These are phyloP conservation scores for Houttuynia cordata DNA, from an alignment of 164 flowering plant genomes.

Conservation along the genomic window DNA sequence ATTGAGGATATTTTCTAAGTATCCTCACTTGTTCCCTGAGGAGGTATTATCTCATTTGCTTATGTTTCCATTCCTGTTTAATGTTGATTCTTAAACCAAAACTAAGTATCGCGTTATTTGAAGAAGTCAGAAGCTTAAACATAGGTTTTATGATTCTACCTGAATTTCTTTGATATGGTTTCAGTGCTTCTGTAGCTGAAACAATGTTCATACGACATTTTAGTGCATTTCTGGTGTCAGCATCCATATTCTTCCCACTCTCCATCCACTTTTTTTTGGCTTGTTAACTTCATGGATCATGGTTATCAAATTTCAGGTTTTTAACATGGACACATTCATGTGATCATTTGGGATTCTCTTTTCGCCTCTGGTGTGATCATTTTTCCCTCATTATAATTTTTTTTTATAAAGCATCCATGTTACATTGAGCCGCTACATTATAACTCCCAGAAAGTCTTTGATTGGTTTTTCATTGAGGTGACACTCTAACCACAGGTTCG, in stretches of 20 bases:
- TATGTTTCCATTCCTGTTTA: background rate
- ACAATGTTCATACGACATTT: background rate
- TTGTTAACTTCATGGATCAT: too few species aligned
- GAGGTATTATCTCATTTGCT: conserved; percentile 37
- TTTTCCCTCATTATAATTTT: too few species aligned
- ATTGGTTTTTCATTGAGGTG: too few species aligned
- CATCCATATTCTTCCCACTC: background rate
- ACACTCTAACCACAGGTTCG: conserved; percentile 44
- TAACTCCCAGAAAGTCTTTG: background rate
- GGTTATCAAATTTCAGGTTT: conserved; percentile 36
- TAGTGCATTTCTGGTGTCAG: background rate
- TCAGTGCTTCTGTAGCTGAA: too few species aligned
- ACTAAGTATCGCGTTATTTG: background rate
- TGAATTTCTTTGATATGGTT: too few species aligned
- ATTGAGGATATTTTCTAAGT: conserved; percentile 71
- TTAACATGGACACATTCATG: conserved; percentile 79
- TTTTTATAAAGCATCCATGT: too few species aligned
- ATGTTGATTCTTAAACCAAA: background rate
- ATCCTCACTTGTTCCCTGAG: conserved; percentile 80
- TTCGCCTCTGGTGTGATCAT: conserved; percentile 70
- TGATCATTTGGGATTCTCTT: conserved; percentile 99
- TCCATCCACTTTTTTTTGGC: background rate
- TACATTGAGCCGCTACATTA: background rate
- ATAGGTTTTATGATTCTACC: too few species aligned
- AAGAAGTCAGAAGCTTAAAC: background rate